Evolutionary conservation across 305 asterid genomes (phyloP).

Genomic region (Plantago lanceolata): DNA sequence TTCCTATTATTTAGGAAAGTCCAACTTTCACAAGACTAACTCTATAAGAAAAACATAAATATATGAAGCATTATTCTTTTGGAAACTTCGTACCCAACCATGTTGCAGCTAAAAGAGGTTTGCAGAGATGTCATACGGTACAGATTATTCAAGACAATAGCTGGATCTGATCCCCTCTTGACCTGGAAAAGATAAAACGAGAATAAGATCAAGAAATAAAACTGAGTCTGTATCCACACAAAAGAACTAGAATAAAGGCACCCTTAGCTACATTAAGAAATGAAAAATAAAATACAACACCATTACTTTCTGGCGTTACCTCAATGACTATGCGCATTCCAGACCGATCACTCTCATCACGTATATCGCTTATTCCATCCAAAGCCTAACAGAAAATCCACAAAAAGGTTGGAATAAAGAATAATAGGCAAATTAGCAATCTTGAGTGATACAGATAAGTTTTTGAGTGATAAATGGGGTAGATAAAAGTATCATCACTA

Average conservation of each 20-base stretch:
- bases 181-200: slow-evolving; percentile 49
- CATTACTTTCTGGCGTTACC: slow-evolving; percentile 43
- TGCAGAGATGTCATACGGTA: slow-evolving; percentile 86
- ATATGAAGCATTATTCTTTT: slow-evolving; percentile 11
- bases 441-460: slow-evolving; percentile 20
- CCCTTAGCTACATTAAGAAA: slow-evolving; percentile 20
- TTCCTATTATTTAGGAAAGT: too few relatives aligned
- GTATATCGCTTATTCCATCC: slow-evolving; percentile 98
- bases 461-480: slow-evolving; percentile 15
- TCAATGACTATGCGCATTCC: slow-evolving; percentile 98
- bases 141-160: slow-evolving; percentile 80
- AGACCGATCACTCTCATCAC: slow-evolving; percentile 98
- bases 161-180: slow-evolving; percentile 88
- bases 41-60: too few relatives aligned
- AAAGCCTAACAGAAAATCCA: slow-evolving; percentile 44
- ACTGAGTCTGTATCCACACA: slow-evolving; percentile 6
- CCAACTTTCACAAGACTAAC: too few relatives aligned
- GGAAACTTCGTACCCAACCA: slow-evolving; percentile 89
- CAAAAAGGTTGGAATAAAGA: slow-evolving; percentile 21
- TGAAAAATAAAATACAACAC: slow-evolving; percentile 21
- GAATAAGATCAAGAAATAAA: slow-evolving; percentile 15
- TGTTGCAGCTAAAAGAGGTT: slow-evolving; percentile 91
- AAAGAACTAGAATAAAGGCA: slow-evolving; percentile 3
- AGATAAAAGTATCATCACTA: slow-evolving; percentile 6
- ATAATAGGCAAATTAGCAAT: slow-evolving; percentile 10